These are phyloP conservation scores for Iberis pinnata DNA, from an alignment of 345 rosid genomes.

Conservation along the genomic window DNA sequence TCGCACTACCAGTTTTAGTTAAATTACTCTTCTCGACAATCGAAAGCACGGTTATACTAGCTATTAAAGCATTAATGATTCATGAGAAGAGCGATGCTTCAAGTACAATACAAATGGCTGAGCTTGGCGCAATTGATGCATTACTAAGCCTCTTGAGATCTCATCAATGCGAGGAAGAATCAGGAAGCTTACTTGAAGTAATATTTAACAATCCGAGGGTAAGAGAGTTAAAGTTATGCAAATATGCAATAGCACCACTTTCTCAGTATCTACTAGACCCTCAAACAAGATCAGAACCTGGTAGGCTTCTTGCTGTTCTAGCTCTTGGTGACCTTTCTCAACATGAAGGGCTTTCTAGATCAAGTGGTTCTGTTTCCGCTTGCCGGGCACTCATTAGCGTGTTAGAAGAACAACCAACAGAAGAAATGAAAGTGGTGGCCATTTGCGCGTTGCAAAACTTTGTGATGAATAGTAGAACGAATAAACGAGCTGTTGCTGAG, in stretches of 20 bases:
- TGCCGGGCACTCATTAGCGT: constrained; percentile 75
- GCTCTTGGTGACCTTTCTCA: constrained; percentile 89
- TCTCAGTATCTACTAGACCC: constrained; percentile 88
- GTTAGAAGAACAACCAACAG: constrained; percentile 88
- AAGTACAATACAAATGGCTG: constrained; percentile 70
- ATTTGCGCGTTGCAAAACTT: constrained; percentile 90
- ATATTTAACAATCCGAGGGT: constrained; percentile 73
- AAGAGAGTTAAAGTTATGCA: constrained; percentile 73
- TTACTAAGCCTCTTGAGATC: constrained; percentile 64
- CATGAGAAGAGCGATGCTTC: constrained; percentile 64
- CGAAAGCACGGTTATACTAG: constrained; percentile 59
- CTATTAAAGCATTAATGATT: constrained; percentile 60
- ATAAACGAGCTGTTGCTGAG: constrained; percentile 90
- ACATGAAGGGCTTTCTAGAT: constrained; percentile 79
- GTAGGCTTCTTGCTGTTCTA: constrained; percentile 74
- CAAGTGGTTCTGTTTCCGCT: constrained; percentile 75
- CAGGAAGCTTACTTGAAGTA: constrained; percentile 79
- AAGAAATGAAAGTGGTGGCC: constrained; percentile 84
- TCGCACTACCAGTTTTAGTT: constrained; percentile 69
- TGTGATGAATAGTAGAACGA: constrained; percentile 82
- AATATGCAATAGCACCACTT: constrained; percentile 74
- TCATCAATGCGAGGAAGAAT: constrained; percentile 85
- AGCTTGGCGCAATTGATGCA: constrained; percentile 69
- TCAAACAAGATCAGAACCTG: constrained; percentile 72
- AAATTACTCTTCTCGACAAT: constrained; percentile 63